These are phyloP conservation scores for Rhododendron henanense DNA, from an alignment of 148 eudicot genomes.

Conservation along the genomic window DNA sequence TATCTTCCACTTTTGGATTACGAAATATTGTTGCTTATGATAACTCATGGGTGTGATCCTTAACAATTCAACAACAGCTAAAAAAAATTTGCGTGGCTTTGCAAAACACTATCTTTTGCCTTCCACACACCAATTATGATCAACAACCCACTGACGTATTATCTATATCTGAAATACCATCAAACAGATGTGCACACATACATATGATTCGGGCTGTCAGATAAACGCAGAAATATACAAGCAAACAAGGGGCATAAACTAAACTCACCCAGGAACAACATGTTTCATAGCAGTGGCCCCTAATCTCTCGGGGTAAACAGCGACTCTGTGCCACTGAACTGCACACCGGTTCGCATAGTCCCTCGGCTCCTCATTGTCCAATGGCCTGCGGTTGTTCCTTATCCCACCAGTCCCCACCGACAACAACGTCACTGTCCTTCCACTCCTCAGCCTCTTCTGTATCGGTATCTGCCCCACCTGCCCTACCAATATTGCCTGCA, in stretches of 20 bases:
- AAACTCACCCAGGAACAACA: slow-evolving; percentile 63
- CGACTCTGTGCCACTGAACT: slow-evolving; percentile 94
- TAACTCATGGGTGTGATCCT: not conserved
- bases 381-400: slow-evolving; percentile 74
- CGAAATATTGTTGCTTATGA: not conserved
- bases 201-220: not conserved
- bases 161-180: not conserved
- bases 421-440: slow-evolving; percentile 54
- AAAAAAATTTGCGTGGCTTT: not conserved
- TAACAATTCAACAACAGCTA: not conserved
- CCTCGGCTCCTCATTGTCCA: slow-evolving; percentile 72
- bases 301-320: slow-evolving; percentile 58
- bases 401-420: slow-evolving; percentile 91
- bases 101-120: not conserved
- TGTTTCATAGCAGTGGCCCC: slow-evolving; percentile 55
- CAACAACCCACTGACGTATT: not conserved
- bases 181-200: not conserved
- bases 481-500: slow-evolving; percentile 78
- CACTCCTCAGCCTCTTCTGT: slow-evolving; percentile 70
- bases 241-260: not conserved
- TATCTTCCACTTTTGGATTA: not conserved
- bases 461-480: slow-evolving; percentile 76
- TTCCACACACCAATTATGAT: not conserved
- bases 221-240: not conserved
- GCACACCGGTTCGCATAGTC: slow-evolving; percentile 83